These are phyloP conservation scores for Prunus kanzakura DNA, from an alignment of 306 rosid species.

Conservation along the genomic window DNA sequence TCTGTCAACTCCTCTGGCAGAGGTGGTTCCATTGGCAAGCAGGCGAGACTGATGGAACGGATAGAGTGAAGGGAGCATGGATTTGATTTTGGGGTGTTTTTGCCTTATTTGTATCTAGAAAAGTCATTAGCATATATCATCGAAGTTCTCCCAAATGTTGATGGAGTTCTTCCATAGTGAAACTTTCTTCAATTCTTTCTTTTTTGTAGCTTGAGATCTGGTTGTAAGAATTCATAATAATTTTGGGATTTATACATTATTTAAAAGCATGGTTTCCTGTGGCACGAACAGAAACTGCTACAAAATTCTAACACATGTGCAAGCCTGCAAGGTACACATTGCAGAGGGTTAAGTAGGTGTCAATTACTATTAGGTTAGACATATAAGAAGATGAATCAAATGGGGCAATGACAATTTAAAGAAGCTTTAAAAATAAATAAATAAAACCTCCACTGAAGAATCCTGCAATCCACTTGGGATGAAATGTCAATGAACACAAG, in stretches of 20 bases:
- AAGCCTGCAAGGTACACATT: background rate
- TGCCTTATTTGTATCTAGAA: background rate
- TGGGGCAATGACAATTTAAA: background rate
- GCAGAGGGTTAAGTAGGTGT: background rate
- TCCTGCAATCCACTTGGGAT: no score
- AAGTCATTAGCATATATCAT: background rate
- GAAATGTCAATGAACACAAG: no score
- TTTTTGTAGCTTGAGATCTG: conserved; percentile 13
- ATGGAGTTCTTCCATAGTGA: conserved; percentile 17
- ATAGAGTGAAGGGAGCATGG: background rate
- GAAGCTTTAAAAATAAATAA: background rate
- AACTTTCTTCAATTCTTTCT: background rate
- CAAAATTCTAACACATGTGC: background rate
- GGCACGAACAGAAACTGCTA: background rate
- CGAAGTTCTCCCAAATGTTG: conserved; percentile 11
- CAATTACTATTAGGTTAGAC: background rate
- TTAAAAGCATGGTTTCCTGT: conserved; percentile 4
- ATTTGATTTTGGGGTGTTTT: conserved; percentile 3
- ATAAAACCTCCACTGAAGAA: background rate
- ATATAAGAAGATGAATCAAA: background rate
- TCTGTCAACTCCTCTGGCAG: conserved; percentile 83
- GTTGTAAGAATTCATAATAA: background rate
- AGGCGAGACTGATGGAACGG: conserved; percentile 41
- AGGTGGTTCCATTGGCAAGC: conserved; percentile 76
- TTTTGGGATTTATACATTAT: background rate